These are phyloP conservation scores for Clavariopsis aquatica DNA, from an alignment of 495 filamentous ascomycete species.

Conservation along the genomic window DNA sequence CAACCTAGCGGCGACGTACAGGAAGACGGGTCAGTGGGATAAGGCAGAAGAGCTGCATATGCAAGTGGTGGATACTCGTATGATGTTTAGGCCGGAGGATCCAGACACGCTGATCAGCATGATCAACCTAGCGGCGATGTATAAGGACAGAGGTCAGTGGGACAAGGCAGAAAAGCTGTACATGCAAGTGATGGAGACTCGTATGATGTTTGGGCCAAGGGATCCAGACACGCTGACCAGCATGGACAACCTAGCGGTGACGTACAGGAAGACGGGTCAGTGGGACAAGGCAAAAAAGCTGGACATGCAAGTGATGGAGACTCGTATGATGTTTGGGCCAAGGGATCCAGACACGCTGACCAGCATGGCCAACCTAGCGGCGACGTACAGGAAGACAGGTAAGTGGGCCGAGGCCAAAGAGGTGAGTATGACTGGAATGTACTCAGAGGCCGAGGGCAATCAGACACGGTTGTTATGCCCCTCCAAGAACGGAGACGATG, in stretches of 20 bases:
- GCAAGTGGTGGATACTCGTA: slow-evolving; percentile 16
- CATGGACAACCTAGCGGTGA: slow-evolving; percentile 15
- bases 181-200: slow-evolving; percentile 16
- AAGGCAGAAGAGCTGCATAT: slow-evolving; percentile 15
- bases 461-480: too few relatives aligned
- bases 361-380: slow-evolving; percentile 10
- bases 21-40: slow-evolving; percentile 10
- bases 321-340: slow-evolving; percentile 2
- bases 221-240: slow-evolving; percentile 24
- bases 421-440: background rate
- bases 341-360: slow-evolving; percentile 9
- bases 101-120: slow-evolving; percentile 20
- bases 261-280: slow-evolving; percentile 11
- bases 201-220: slow-evolving; percentile 16
- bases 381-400: slow-evolving; percentile 14
- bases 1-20: slow-evolving; percentile 14
- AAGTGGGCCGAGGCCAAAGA: background rate
- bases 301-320: background rate
- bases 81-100: slow-evolving; percentile 17
- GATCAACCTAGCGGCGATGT: slow-evolving; percentile 11
- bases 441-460: background rate
- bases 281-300: slow-evolving; percentile 1
- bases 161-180: slow-evolving; percentile 19
- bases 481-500: too few relatives aligned
- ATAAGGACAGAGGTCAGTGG: slow-evolving; percentile 11